A percentile compares a stretch with the other conserved stretches of the same genome.
Evolutionary conservation across 179 eudicot genomes (phyloP).

Genomic region (Spinacia oleracea): DNA sequence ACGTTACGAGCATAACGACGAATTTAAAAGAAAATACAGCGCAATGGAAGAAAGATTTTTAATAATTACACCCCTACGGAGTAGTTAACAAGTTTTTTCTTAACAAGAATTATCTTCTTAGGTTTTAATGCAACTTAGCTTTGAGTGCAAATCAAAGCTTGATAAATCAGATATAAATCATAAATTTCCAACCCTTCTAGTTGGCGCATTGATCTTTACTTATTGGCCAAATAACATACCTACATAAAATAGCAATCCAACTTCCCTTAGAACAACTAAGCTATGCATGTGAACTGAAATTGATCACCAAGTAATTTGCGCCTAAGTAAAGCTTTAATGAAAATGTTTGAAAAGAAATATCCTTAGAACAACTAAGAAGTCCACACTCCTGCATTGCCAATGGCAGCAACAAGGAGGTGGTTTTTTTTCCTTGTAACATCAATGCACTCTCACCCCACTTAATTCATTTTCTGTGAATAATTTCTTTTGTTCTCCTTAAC

Average conservation of each 20-base stretch:
- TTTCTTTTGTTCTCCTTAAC: neutral
- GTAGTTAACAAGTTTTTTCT: no score
- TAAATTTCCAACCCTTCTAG: no score
- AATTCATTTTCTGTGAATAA: neutral
- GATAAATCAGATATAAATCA: no score
- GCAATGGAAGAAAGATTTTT: no score
- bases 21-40: no score
- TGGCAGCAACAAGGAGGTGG: neutral
- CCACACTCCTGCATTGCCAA: neutral
- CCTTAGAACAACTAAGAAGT: neutral
- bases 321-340: neutral
- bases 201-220: no score
- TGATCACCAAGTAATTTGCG: neutral
- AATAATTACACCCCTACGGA: no score
- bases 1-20: no score
- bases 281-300: no score
- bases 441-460: neutral
- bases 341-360: neutral
- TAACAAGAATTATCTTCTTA: no score
- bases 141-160: no score
- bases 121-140: no score
- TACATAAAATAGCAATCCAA: neutral
- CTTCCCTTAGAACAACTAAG: neutral
- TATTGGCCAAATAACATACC: neutral
- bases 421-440: neutral